These are phyloP conservation scores for Somion occarium DNA, from an alignment of 1,284 basidiomycete species.

Conservation along the genomic window DNA sequence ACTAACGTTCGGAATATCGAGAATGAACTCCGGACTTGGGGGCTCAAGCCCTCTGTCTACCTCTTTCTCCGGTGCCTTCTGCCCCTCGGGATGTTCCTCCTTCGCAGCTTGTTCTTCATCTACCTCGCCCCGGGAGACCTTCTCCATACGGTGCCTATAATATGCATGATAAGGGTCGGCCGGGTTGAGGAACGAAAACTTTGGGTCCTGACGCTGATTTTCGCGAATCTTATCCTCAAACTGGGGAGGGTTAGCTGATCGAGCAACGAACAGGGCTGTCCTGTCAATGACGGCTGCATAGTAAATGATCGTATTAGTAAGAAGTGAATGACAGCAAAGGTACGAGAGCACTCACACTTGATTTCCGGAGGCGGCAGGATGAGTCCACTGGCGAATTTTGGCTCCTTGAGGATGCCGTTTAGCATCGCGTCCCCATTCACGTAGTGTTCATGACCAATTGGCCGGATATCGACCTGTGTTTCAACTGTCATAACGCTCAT, in stretches of 20 bases:
- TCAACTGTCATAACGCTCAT: slow-evolving; percentile 41
- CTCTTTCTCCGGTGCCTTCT: slow-evolving; percentile 29
- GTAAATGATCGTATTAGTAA: background rate
- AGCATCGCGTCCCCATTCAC: slow-evolving; percentile 36
- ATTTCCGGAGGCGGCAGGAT: slow-evolving; percentile 93
- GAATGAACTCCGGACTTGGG: slow-evolving; percentile 77
- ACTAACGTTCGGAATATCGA: slow-evolving; percentile 88
- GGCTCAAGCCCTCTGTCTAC: slow-evolving; percentile 76
- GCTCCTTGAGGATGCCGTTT: slow-evolving; percentile 34
- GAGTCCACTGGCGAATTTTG: slow-evolving; percentile 75
- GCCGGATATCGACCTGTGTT: slow-evolving; percentile 19
- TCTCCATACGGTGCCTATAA: slow-evolving; percentile 86
- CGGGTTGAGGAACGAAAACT: slow-evolving; percentile 94
- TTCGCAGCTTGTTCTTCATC: slow-evolving; percentile 51
- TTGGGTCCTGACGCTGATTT: slow-evolving; percentile 89
- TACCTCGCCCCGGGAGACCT: slow-evolving; percentile 69
- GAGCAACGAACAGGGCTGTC: slow-evolving; percentile 91
- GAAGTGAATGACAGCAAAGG: background rate
- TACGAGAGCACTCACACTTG: slow-evolving; percentile 82
- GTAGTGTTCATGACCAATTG: slow-evolving; percentile 37
- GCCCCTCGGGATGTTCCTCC: slow-evolving; percentile 38
- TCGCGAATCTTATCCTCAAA: slow-evolving; percentile 97
- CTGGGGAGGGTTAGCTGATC: slow-evolving; percentile 81
- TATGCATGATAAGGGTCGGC: slow-evolving; percentile 97
- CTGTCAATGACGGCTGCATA: slow-evolving; percentile 87